Percentiles rank a stretch among this genome's conserved stretches.
Conservation (phyloP, 202 grass and related monocot species). For the Cymbopogon flexuosus region DNA sequence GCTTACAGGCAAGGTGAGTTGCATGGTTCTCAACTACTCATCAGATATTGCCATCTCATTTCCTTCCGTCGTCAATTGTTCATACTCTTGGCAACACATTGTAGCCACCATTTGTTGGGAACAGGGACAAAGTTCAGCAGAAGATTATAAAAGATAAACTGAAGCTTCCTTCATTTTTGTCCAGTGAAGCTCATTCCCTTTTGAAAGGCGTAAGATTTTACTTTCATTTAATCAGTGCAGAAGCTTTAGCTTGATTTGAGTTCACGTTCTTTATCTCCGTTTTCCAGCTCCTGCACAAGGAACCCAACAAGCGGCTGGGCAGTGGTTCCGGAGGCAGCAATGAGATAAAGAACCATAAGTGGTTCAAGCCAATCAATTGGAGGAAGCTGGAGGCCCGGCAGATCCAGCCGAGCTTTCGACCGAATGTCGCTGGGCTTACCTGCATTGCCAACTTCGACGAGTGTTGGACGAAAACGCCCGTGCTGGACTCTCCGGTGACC, state of each 20-base stretch:
- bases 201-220: slow-evolving; percentile 66
- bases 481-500: slow-evolving; percentile 62
- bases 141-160: slow-evolving; percentile 76
- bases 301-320: slow-evolving; percentile 59
- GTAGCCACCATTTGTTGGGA: slow-evolving; percentile 64
- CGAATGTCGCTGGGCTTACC: slow-evolving; percentile 43
- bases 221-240: not conserved
- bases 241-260: not conserved
- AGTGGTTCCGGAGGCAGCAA: slow-evolving; percentile 35
- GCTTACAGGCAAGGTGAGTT: slow-evolving; percentile 72
- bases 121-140: slow-evolving; percentile 66
- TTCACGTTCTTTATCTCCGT: not conserved
- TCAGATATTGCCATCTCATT: not conserved
- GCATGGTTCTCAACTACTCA: slow-evolving; percentile 6
- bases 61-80: not conserved
- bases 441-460: slow-evolving; percentile 75
- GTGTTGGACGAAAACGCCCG: slow-evolving; percentile 57
- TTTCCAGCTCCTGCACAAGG: slow-evolving; percentile 70
- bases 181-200: slow-evolving; percentile 77
- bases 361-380: slow-evolving; percentile 83
- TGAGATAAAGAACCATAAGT: slow-evolving; percentile 73
- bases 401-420: slow-evolving; percentile 71
- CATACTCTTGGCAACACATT: not conserved
- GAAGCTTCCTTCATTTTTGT: slow-evolving; percentile 69
- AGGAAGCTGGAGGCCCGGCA: slow-evolving; percentile 57